Evolutionary conservation across 2,329 filamentous ascomycete species (phyloP).

Genomic region (Calonectria henricotiae): DNA sequence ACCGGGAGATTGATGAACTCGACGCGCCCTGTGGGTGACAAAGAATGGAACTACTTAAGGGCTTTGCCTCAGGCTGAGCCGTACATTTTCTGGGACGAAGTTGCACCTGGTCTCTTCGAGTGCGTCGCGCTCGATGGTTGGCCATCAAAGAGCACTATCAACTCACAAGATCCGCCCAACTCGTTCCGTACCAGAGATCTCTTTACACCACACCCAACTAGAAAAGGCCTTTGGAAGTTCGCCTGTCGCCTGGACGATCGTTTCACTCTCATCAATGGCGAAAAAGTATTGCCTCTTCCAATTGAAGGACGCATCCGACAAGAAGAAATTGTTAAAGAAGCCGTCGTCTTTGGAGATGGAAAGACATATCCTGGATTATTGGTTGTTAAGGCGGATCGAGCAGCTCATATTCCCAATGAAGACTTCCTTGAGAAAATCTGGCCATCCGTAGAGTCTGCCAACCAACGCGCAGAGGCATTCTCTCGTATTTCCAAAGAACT

Average conservation of each 20-base stretch:
- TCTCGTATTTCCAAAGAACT: constrained; percentile 70
- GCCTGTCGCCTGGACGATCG: constrained; percentile 64
- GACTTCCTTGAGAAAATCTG: constrained; percentile 67
- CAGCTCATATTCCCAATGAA: constrained; percentile 59
- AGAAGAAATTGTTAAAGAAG: constrained; percentile 69
- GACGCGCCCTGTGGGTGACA: constrained; percentile 31
- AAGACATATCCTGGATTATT: constrained; percentile 69
- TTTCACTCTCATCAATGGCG: constrained; percentile 65
- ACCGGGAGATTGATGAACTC: constrained; percentile 14
- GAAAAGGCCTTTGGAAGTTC: constrained; percentile 64
- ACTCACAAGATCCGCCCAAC: constrained; percentile 62
- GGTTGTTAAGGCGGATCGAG: constrained; percentile 67
- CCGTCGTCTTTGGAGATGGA: constrained; percentile 72
- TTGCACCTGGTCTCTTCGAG: constrained; percentile 56
- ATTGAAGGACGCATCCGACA: constrained; percentile 71
- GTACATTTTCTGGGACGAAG: constrained; percentile 52
- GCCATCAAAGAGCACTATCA: constrained; percentile 56
- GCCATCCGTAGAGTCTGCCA: constrained; percentile 68
- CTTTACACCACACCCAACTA: constrained; percentile 61
- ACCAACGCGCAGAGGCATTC: constrained; percentile 67
- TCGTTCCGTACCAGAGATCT: constrained; percentile 65
- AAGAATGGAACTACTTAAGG: constrained; percentile 54
- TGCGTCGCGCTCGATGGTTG: constrained; percentile 59
- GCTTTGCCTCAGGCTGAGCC: constrained; percentile 53
- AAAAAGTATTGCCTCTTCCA: constrained; percentile 65